Conservation (phyloP, 2,329 filamentous ascomycete species). For the Alternaria ethzedia region DNA sequence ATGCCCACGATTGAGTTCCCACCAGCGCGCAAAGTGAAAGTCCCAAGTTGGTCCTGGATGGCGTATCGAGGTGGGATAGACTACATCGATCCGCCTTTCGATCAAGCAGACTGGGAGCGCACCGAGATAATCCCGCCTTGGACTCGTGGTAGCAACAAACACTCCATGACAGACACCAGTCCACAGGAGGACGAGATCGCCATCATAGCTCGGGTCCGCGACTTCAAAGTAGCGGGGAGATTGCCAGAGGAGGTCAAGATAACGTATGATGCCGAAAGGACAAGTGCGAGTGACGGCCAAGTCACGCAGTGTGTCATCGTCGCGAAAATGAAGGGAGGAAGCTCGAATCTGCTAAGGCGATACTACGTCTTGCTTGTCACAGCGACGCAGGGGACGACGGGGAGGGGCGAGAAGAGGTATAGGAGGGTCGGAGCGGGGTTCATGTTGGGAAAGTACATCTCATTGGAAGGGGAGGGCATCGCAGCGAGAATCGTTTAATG, state of each 20-base stretch:
- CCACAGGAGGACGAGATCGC: constrained; percentile 1
- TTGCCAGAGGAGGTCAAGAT: constrained; percentile 10
- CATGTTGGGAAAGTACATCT: constrained; percentile 24
- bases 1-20: constrained; percentile 7
- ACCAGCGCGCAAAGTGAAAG: background rate
- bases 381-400: background rate
- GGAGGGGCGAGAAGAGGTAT: constrained; percentile 7
- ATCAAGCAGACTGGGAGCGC: constrained; percentile 2
- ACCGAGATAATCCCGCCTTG: constrained; percentile 5
- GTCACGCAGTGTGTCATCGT: constrained; percentile 18
- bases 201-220: constrained; percentile 11
- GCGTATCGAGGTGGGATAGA: constrained; percentile 23
- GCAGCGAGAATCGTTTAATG: constrained; percentile 8
- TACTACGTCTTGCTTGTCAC: constrained; percentile 21
- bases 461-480: constrained; percentile 3
- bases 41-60: constrained; percentile 26
- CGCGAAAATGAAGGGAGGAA: constrained; percentile 7
- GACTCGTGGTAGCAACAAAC: background rate
- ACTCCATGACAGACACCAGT: background rate
- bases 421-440: constrained; percentile 22
- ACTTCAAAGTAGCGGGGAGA: constrained; percentile 14
- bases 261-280: constrained; percentile 16
- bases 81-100: constrained; percentile 9
- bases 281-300: constrained; percentile 6
- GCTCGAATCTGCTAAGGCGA: background rate